phyloP scores from a whole-genome alignment of 495 filamentous ascomycete genomes.

The Aspergillus indologenus region DNA sequence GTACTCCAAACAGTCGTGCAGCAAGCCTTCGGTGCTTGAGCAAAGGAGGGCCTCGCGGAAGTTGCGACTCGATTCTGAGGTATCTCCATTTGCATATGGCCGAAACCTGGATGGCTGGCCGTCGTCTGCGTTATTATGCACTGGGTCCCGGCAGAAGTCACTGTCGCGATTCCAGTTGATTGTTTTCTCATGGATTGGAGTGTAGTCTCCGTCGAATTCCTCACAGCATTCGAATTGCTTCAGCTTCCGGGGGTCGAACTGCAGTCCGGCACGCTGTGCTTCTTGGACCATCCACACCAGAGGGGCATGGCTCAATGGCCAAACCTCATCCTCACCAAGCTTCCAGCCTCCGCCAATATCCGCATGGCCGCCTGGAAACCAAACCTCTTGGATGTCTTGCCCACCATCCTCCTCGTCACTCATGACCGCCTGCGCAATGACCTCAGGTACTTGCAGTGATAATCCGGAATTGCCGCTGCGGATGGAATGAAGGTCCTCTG shows the following conservation, averaged over 20 bases:
- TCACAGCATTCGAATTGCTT: slow-evolving; percentile 59
- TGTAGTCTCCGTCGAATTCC: slow-evolving; percentile 42
- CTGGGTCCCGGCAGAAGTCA: slow-evolving; percentile 21
- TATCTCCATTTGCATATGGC: not conserved
- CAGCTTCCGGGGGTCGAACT: slow-evolving; percentile 64
- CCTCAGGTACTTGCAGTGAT: slow-evolving; percentile 36
- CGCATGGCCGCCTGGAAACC: slow-evolving; percentile 77
- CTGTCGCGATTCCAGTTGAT: slow-evolving; percentile 27
- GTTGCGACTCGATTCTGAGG: slow-evolving; percentile 30
- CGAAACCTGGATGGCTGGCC: slow-evolving; percentile 2
- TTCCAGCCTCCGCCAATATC: slow-evolving; percentile 83
- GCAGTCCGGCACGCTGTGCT: slow-evolving; percentile 65
- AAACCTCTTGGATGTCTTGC: slow-evolving; percentile 74
- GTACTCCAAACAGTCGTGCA: slow-evolving; percentile 76
- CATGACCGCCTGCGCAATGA: slow-evolving; percentile 25
- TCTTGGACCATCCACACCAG: slow-evolving; percentile 79
- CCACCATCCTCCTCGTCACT: slow-evolving; percentile 55
- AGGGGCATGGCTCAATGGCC: slow-evolving; percentile 63
- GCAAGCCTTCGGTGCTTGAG: slow-evolving; percentile 56
- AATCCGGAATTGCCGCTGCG: slow-evolving; percentile 37
- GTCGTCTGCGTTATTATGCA: slow-evolving; percentile 8
- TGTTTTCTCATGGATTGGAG: slow-evolving; percentile 43
- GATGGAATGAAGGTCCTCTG: slow-evolving; percentile 37
- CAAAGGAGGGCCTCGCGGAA: slow-evolving; percentile 57
- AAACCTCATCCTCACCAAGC: slow-evolving; percentile 48